These are phyloP conservation scores for Phytophthora foliorum DNA, from an alignment of 352 stramenopile genomes.

Conservation along the genomic window DNA sequence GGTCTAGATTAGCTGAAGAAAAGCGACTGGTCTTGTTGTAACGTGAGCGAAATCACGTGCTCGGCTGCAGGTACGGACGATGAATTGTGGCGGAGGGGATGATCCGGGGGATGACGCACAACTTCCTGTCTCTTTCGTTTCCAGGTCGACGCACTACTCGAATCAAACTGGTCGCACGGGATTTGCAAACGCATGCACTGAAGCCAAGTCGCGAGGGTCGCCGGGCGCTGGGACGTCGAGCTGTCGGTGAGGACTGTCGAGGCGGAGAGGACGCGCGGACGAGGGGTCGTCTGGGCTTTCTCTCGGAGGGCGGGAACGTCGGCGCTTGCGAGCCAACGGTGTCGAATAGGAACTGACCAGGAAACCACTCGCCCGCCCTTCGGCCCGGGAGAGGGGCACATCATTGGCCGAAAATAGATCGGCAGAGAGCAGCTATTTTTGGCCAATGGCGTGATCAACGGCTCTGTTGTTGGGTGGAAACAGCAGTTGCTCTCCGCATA, in stretches of 20 bases:
- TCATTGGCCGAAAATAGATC: too few species aligned
- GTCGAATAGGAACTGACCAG: slow-evolving; percentile 39
- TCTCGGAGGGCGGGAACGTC: slow-evolving; percentile 8
- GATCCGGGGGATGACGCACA: slow-evolving; percentile 50
- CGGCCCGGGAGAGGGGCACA: too few species aligned
- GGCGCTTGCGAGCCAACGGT: slow-evolving; percentile 49
- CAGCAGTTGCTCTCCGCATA: background rate
- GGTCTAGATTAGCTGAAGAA: slow-evolving; percentile 48
- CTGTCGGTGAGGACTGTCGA: slow-evolving; percentile 14
- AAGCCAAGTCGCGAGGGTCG: slow-evolving; percentile 48
- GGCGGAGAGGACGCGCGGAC: slow-evolving; percentile 8
- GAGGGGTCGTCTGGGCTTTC: slow-evolving; percentile 2
- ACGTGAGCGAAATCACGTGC: slow-evolving; percentile 51
- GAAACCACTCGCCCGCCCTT: slow-evolving; percentile 13
- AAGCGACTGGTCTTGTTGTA: slow-evolving; percentile 41
- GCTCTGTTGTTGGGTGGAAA: background rate
- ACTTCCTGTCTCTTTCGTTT: slow-evolving; percentile 81
- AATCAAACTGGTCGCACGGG: slow-evolving; percentile 76
- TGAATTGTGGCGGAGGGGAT: slow-evolving; percentile 50
- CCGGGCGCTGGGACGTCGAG: slow-evolving; percentile 17
- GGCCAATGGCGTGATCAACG: background rate
- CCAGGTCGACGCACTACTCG: slow-evolving; percentile 73
- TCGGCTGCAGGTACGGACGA: slow-evolving; percentile 16
- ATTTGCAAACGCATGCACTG: slow-evolving; percentile 93
- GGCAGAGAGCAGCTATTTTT: background rate